A percentile compares a stretch with the other conserved stretches of the same genome.
Conservation (phyloP, 192 early-diverging fungal genomes). For the Coemansia sp. region DNA sequence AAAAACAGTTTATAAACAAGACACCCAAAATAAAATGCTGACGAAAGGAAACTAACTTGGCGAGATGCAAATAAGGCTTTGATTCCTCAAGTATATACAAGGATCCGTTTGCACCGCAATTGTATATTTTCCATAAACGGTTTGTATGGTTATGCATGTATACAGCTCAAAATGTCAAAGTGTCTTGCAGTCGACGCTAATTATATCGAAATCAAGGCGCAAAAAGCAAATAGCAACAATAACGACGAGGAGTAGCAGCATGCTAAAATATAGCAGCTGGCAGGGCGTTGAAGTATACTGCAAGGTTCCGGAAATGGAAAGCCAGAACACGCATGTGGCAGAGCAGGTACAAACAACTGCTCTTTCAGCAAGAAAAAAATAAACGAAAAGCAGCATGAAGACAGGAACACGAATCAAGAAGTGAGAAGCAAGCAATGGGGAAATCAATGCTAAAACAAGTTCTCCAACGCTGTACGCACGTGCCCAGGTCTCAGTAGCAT, state of each 20-base stretch:
- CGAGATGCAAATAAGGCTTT: too few relatives aligned
- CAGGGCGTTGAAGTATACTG: neutral
- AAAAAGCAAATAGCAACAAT: neutral
- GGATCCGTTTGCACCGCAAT: neutral
- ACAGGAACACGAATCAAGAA: neutral
- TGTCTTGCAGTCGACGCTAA: neutral
- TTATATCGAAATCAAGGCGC: neutral
- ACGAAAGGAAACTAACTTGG: too few relatives aligned
- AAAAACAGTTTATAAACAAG: too few relatives aligned
- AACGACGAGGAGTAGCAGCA: neutral
- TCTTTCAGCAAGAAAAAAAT: too few relatives aligned
- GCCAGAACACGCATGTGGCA: neutral
- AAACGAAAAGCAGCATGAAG: too few relatives aligned
- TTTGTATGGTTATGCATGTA: neutral
- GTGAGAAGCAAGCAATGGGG: neutral
- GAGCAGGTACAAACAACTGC: neutral
- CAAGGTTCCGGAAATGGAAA: neutral
- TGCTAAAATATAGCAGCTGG: neutral
- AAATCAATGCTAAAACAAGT: neutral
- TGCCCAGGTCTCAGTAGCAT: neutral
- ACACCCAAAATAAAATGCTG: too few relatives aligned
- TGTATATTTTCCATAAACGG: neutral
- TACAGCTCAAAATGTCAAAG: neutral
- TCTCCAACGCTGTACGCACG: neutral
- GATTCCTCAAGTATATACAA: too few relatives aligned